Base-by-base conservation (phyloP, 495 filamentous ascomycete genomes). In the Aspergillus nanangensis region DNA sequence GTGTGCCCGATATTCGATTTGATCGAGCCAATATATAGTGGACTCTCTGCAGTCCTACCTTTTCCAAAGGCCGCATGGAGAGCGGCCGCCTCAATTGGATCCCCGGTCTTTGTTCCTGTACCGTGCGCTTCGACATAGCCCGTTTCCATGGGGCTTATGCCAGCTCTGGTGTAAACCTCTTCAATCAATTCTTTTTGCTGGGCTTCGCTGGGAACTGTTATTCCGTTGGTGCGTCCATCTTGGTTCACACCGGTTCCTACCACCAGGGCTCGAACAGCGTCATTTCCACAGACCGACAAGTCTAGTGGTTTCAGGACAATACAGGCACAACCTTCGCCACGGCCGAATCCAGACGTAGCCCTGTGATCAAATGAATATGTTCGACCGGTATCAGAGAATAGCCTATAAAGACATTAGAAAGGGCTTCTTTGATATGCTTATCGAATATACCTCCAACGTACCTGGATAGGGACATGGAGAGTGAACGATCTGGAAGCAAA, bases 31-130 rank as follows among this genome's bases (percentile, higher is more conserved):
- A 67, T 61, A 11, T 40, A 27, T 8, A 58, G 42, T 4, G 41
- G 24, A 3, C 21, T 5, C 24, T 31, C 45, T 4, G 41, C 20
- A 3, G 20, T 4, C 21, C 34, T 49, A 15, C 40, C 44, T 14
- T 37, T 21, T 3, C 44, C 52, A 44, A 63, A 53, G 8, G 53
- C 47, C 18, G 31, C 21, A 1, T 44, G 33, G 14, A 82, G 79
- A 1, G 80, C 82, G 2, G 61, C 67, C 0, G 72, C 65, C 51
- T 88, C 84, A 1, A 79, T 70, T 0, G 81, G 82, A 51, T 87
- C 84, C 3, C 82, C 82, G 1, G 69, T 65, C 4, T 58, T 61
- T 2, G 83, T 86, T 7, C 81, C 83, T 0, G 82, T 85, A 13
- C 79, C 47, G 65, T 70, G 47, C 2, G 52, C 45, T 41, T 70